phyloP scores from a whole-genome alignment of 352 stramenopile genomes.

The Phytopythium helicoides region DNA sequence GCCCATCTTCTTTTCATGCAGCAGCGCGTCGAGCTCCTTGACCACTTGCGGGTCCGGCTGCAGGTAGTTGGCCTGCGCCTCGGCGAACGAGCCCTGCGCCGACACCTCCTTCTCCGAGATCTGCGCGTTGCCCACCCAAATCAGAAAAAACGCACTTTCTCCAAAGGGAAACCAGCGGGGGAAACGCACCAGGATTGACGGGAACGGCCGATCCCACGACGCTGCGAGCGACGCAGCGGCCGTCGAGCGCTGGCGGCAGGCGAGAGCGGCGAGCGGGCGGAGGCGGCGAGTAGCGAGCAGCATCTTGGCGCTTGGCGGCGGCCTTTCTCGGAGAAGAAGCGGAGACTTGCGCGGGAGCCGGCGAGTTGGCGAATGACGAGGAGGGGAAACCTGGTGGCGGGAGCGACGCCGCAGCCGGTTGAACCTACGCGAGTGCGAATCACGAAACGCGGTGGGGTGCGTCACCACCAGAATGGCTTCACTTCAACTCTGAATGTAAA shows the following conservation, averaged over 20 bases:
- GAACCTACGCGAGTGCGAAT: neutral
- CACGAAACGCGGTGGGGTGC: constrained; percentile 9
- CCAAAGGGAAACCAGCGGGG: neutral
- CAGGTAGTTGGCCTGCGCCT: constrained; percentile 87
- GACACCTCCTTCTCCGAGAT: constrained; percentile 72
- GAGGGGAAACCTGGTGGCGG: constrained; percentile 1
- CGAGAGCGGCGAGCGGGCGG: constrained; percentile 1
- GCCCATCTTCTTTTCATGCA: constrained; percentile 93
- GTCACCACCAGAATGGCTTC: neutral
- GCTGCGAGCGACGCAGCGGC: constrained; percentile 53
- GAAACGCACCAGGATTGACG: constrained; percentile 69
- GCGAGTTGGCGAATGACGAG: constrained; percentile 14
- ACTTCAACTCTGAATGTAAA: constrained; percentile 7
- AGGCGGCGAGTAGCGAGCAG: constrained; percentile 28
- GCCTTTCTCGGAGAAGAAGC: neutral
- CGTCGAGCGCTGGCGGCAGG: constrained; percentile 7
- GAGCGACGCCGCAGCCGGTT: neutral
- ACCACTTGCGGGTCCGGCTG: constrained; percentile 86
- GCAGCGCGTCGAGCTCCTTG: constrained; percentile 76
- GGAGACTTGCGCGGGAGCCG: constrained; percentile 2
- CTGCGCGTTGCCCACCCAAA: constrained; percentile 15
- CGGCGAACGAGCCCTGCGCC: constrained; percentile 86
- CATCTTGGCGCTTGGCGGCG: constrained; percentile 16
- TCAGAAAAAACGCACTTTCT: neutral
- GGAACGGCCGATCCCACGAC: constrained; percentile 75